Base-by-base conservation (phyloP, 1,284 basidiomycete genomes). In the Trametes polyzona region DNA sequence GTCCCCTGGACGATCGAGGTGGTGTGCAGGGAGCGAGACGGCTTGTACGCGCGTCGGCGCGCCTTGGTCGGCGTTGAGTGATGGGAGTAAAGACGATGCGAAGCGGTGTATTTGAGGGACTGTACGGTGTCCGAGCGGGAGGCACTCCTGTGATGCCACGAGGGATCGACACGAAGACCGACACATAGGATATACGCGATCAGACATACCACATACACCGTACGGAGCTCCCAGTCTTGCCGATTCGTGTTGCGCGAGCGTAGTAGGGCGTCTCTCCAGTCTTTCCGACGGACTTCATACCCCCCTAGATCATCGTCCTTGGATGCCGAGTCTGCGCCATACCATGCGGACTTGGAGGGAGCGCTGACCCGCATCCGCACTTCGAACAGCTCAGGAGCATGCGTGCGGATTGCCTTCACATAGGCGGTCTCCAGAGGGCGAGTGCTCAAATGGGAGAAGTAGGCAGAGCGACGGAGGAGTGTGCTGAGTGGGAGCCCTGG, bases 151-250 rank as follows among this genome's bases (percentile, higher is more conserved):
- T 11, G 26, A 24, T 23, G 26, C 6, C 6, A 8, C 36, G 10
- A n/a, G n/a, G n/a, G 17, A 9, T 47, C 5, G 17, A 21, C 10
- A 12, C 30, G 26, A 17, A 40, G n/a, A n/a, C 14, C 21, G 10
- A 19, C 2, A 11, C 19, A 47, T 50, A 29, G 10, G 21, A n/a
- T 17, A 17, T 10, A 16, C 2, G 19, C 29, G 30, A 26, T 42
- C 21, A 39, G 63, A 70, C 80, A 58, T 63, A 90, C 90, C 64
- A 90, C 67, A 65, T 92, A 92, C 2, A 88, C 64, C 0, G 85
- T 89, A 50, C 79, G 65, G 2, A 75, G 67, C 12, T 88, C 81
- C 90, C 90, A 91, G 19, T 83, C 76, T 14, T 68, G 67, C 56
- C 76, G 76, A 16, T 76, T 73, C 55, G 70, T 76, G 27, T 69